Base-by-base conservation (phyloP, 148 eudicot genomes). In the Rhododendron simsii region DNA sequence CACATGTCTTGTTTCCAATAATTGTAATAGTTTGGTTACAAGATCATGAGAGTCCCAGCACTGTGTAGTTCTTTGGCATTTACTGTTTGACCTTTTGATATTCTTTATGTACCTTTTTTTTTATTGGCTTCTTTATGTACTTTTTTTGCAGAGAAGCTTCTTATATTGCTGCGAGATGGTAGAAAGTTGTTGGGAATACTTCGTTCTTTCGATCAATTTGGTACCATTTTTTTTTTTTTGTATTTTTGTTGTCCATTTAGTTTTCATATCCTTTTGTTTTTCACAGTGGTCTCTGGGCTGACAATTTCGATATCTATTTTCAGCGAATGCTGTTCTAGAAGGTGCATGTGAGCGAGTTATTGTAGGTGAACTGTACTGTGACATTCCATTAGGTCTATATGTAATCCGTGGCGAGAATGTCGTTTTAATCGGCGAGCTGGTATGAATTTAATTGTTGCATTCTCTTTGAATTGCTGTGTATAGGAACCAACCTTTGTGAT, bases 191-290 rank as follows among this genome's bases (percentile, higher is more conserved):
- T 93, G 88, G 99, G 99, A 81, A 93, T 85, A 84, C 95, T 96
- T 47, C 94, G 98, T 26, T 96, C 98, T 65, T 96, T 96, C 77
- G 99, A 98, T 87, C 99, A 98, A 91, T 98, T 95, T 85, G 99
- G 99, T 98, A 95, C 53, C 23, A 47, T 41, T 85, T 15, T 80
- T 30, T 41, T 80, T 30, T 47, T 28, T 80, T 30, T 47, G 55
- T 57, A 2, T 28, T 74, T 55, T 8, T 30, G 39, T 75, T 84
- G 18, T 84, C 26, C 5, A 45, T 3, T 77, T 21, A 57, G 50
- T 26, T 86, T 51, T 63, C 81, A 47, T 77, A 4, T 26, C 12
- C 35, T 77, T 55, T 0, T 63, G 14, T 78, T 7, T 50, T 33
- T 30, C 41, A 13, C 75, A n/a, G 12, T 71, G 41, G 1, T 37